Evolutionary conservation across 441 rosid species (phyloP).

Genomic region (Biscutella auriculata): DNA sequence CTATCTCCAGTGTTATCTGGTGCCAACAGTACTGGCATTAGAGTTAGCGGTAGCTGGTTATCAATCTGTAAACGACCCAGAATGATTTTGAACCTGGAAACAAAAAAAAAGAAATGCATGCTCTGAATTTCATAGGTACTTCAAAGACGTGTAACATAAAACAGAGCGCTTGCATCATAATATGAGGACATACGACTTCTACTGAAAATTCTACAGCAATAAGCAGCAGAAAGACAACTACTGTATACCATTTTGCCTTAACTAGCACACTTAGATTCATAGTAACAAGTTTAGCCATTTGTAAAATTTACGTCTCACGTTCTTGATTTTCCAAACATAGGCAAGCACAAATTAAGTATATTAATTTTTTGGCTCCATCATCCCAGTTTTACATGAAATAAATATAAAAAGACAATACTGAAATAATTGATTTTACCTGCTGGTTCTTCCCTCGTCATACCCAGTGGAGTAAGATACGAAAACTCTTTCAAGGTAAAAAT

Average conservation of each 20-base stretch:
- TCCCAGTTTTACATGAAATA: neutral
- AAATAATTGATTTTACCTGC: slow-evolving; percentile 48
- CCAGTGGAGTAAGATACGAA: slow-evolving; percentile 83
- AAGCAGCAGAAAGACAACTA: neutral
- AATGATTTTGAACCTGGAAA: slow-evolving; percentile 85
- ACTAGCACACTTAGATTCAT: slow-evolving; percentile 1
- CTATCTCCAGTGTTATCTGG: slow-evolving; percentile 65
- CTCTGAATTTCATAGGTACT: neutral
- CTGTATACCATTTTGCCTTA: neutral
- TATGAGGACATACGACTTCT: neutral
- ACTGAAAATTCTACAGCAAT: neutral
- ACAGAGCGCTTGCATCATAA: neutral
- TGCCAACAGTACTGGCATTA: slow-evolving; percentile 90
- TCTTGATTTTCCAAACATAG: neutral
- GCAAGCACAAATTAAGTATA: neutral
- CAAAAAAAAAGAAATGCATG: slow-evolving; percentile 8
- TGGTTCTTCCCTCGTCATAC: slow-evolving; percentile 82
- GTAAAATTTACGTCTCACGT: neutral
- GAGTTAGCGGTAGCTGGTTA: slow-evolving; percentile 89
- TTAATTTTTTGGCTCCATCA: neutral
- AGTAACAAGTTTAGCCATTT: neutral
- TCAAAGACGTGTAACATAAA: neutral
- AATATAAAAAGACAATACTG: neutral
- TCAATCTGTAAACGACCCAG: slow-evolving; percentile 87
- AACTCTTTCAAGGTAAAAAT: slow-evolving; percentile 71